These are phyloP conservation scores for Corylus heterophylla DNA, from an alignment of 306 rosid species.

Conservation along the genomic window DNA sequence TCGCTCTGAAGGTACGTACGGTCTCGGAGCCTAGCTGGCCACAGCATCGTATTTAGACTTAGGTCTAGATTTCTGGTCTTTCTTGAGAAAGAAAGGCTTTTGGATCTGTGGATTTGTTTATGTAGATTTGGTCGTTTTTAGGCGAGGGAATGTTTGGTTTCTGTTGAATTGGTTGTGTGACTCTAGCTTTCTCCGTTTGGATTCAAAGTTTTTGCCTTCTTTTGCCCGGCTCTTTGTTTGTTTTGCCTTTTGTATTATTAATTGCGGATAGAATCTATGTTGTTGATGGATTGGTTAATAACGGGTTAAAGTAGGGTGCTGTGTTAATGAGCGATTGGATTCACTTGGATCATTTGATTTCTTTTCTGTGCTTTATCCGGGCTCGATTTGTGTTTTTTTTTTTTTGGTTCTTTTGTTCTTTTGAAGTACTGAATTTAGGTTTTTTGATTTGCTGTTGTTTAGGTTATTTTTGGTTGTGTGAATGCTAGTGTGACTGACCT, in stretches of 20 bases:
- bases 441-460: not conserved
- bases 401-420: too few relatives aligned
- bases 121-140: slow-evolving; percentile 25
- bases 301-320: not conserved
- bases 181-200: not conserved
- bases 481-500: not conserved
- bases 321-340: not conserved
- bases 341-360: not conserved
- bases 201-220: not conserved
- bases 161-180: not conserved
- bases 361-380: too few relatives aligned
- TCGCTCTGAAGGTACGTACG: slow-evolving; percentile 48
- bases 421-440: too few relatives aligned
- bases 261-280: not conserved
- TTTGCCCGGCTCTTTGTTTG: not conserved
- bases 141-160: not conserved
- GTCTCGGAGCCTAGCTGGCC: not conserved
- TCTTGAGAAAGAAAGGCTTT: not conserved
- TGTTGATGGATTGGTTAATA: not conserved
- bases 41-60: slow-evolving; percentile 25
- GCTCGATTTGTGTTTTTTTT: not conserved
- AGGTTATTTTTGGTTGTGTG: not conserved
- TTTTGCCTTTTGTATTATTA: not conserved
- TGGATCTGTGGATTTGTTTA: slow-evolving; percentile 56
- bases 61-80: not conserved